Evolutionary conservation across 805 yeast genomes (phyloP), one percentile per base, ranked within the genome.

Genomic region (Suhomyces sp.): DNA sequence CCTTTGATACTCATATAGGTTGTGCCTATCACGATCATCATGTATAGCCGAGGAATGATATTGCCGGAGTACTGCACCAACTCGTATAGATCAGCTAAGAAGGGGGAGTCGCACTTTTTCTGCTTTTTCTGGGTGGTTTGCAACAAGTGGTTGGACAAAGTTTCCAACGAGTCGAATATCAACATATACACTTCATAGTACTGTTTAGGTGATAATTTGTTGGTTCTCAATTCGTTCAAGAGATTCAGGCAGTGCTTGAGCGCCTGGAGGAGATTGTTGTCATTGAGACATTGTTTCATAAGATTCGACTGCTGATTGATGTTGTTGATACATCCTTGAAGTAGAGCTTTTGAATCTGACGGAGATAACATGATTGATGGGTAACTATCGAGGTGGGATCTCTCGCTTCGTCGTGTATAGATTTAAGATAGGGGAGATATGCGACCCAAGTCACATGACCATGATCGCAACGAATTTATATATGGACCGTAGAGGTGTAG

Each of bases 11-110:
- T 74, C 86, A 93, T 84, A 71, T 87, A 91, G 2, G 89, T 90
- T 0, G 96, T 84, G 7, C 99, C 99, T 13, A 94, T 93, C 2
- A 96, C 93, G 43, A 94, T 87, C 97, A 94, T 90, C 70, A 94
- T 76, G 65, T 94, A 94, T 51, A 94, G 73, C 52, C 99, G 79
- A 1, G 99, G 99, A 13, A 94, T 78, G 22, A 94, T 88, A 65
- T 90, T 93, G 1, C 97, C 96, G 1, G 96, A 90, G 64, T 94
- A 94, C 68, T 94, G 98, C 4, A 93, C 97, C 65, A 92, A 76
- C 61, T 93, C 98, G 65, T 94, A 94, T 49, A 94, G 77, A 65
- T 94, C 98, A 0, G 96, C 89, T 49, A 94, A 71, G 53, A 73
- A 73, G 7, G 75, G 66, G 7, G 71, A 53, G 17, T 47, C 49